phyloP scores from a whole-genome alignment of 2,329 filamentous ascomycete species.

The Grosmannia penicillata region DNA sequence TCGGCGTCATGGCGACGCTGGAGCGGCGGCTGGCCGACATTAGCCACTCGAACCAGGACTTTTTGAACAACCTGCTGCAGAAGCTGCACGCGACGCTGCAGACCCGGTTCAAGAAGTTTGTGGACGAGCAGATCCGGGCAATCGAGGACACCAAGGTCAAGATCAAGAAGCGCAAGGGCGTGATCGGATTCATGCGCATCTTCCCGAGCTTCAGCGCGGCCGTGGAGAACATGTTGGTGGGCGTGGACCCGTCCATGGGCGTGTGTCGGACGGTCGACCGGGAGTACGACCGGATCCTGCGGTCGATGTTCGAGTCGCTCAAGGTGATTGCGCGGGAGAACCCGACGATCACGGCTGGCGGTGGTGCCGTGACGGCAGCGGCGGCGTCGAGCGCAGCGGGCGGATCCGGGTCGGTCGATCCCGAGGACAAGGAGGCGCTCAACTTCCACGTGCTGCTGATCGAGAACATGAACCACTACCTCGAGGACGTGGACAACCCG shows the following conservation, averaged over 20 bases:
- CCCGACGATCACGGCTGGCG: constrained; percentile 17
- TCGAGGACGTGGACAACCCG: constrained; percentile 71
- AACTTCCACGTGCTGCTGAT: constrained; percentile 97
- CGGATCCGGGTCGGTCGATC: constrained; percentile 28
- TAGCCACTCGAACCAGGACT: constrained; percentile 87
- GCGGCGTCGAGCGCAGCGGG: constrained; percentile 11
- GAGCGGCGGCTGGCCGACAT: constrained; percentile 68
- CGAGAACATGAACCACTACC: constrained; percentile 97
- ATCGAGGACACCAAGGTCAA: constrained; percentile 99
- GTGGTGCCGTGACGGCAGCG: constrained; percentile 18
- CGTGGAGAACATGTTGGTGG: constrained; percentile 68
- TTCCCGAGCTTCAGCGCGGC: constrained; percentile 77
- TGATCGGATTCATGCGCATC: constrained; percentile 87
- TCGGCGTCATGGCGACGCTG: constrained; percentile 69
- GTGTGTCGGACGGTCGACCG: constrained; percentile 69
- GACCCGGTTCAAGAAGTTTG: constrained; percentile 68
- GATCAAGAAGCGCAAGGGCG: constrained; percentile 94
- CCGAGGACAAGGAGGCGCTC: constrained; percentile 88
- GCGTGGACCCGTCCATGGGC: constrained; percentile 38
- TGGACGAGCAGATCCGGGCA: constrained; percentile 86
- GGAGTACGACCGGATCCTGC: constrained; percentile 78
- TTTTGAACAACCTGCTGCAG: constrained; percentile 61
- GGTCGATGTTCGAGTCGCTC: constrained; percentile 92
- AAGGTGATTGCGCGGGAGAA: constrained; percentile 79
- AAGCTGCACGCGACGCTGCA: constrained; percentile 64